A percentile compares a stretch with the other conserved stretches of the same genome.
phyloP scores from a whole-genome alignment of 2,329 filamentous ascomycete species.

The Exserohilum turcica region DNA sequence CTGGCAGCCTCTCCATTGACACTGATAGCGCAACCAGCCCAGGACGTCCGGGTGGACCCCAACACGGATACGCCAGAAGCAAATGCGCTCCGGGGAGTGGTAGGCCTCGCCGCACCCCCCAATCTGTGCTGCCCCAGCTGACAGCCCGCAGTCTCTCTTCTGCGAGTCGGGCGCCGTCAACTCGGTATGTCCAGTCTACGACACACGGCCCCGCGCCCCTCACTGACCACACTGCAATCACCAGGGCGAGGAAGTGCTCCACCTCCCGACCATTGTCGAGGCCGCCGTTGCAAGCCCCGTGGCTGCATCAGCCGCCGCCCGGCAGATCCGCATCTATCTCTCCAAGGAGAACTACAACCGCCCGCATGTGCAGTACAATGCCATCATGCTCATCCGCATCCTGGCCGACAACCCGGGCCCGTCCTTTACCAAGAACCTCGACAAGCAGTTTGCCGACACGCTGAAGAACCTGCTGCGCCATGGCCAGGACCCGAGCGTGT shows the following conservation, averaged over 20 bases:
- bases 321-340: conserved; percentile 81
- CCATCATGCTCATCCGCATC: conserved; percentile 93
- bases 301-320: conserved; percentile 81
- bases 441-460: conserved; percentile 79
- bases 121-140: conserved; percentile 6
- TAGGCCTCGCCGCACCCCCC: conserved; percentile 51
- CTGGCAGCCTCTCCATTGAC: neutral
- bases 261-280: conserved; percentile 92
- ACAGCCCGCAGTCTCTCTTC: conserved; percentile 68
- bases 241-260: conserved; percentile 88
- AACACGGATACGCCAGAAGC: conserved; percentile 67
- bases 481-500: conserved; percentile 74
- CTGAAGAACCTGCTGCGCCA: conserved; percentile 75
- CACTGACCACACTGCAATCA: conserved; percentile 18
- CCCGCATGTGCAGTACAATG: conserved; percentile 87
- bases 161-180: conserved; percentile 74
- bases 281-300: conserved; percentile 87
- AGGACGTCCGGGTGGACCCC: conserved; percentile 34
- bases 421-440: conserved; percentile 88
- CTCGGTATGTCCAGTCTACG: conserved; percentile 33
- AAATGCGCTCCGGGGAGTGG: conserved; percentile 68
- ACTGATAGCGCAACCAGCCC: conserved; percentile 30
- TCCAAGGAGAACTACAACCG: conserved; percentile 68
- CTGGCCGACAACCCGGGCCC: conserved; percentile 87
- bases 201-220: too few relatives aligned